phyloP scores from a whole-genome alignment of 768 basidiomycete genomes.

The Coprinopsis cinerea region DNA sequence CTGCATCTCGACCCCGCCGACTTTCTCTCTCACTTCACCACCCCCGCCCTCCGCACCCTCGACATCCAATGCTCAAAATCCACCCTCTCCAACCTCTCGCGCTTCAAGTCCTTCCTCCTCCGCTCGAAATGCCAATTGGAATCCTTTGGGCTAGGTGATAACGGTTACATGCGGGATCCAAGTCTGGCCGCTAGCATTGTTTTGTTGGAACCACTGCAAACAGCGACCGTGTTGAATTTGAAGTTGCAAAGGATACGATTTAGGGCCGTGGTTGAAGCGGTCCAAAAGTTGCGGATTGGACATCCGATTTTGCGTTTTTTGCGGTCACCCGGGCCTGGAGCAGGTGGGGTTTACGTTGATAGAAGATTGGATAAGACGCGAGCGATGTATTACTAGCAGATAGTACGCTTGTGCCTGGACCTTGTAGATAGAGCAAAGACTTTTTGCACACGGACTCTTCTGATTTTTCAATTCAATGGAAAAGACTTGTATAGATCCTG shows the following conservation, averaged over 20 bases:
- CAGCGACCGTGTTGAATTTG: background rate
- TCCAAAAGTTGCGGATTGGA: background rate
- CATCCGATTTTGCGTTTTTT: background rate
- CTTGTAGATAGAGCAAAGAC: too few species aligned
- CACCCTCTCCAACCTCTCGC: background rate
- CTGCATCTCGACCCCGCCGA: background rate
- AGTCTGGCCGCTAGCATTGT: background rate
- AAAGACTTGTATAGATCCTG: too few species aligned
- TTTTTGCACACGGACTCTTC: too few species aligned
- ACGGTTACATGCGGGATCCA: background rate
- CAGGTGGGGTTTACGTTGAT: background rate
- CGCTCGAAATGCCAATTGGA: background rate
- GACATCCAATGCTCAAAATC: background rate
- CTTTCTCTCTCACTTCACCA: background rate
- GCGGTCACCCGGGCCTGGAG: background rate
- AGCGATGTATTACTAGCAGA: background rate
- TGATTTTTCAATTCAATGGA: too few species aligned
- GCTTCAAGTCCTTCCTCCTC: background rate
- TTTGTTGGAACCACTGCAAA: background rate
- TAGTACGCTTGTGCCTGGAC: too few species aligned
- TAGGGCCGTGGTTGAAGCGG: background rate
- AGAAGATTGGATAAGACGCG: background rate
- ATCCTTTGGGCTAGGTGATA: background rate
- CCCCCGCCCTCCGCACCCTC: background rate
- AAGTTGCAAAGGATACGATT: background rate